A percentile compares a stretch with the other conserved stretches of the same genome.
phyloP scores from a whole-genome alignment of 805 yeast species.

The Zygoascus flipseniorum region DNA sequence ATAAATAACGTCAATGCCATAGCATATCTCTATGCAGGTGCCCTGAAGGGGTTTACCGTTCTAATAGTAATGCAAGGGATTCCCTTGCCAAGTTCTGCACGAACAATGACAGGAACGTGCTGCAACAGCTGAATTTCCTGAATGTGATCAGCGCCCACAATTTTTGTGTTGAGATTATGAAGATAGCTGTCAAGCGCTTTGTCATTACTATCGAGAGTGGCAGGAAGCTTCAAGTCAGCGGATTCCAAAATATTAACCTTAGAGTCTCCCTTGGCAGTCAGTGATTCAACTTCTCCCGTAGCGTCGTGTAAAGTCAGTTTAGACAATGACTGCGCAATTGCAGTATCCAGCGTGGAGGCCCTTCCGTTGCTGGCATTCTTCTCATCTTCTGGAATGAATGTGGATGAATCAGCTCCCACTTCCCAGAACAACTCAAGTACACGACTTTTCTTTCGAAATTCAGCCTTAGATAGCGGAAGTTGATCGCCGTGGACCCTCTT shows the following conservation, averaged over 20 bases:
- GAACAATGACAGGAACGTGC: conserved; percentile 72
- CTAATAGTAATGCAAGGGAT: conserved; percentile 91
- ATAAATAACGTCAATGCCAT: not conserved
- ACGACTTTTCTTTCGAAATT: conserved; percentile 63
- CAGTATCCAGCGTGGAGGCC: conserved; percentile 65
- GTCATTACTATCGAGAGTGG: conserved; percentile 13
- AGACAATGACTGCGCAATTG: conserved; percentile 38
- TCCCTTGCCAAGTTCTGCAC: conserved; percentile 94
- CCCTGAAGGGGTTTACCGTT: conserved; percentile 72
- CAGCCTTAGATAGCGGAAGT: conserved; percentile 85
- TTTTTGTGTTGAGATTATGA: conserved; percentile 40
- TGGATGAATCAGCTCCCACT: conserved; percentile 83
- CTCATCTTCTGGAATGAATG: conserved; percentile 86
- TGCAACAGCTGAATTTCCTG: conserved; percentile 77
- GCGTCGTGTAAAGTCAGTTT: conserved; percentile 3
- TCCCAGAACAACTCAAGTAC: conserved; percentile 86
- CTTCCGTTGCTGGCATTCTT: conserved; percentile 20
- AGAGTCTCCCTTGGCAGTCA: conserved; percentile 6
- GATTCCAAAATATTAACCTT: conserved; percentile 15
- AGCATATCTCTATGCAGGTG: not conserved
- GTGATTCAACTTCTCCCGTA: conserved; percentile 12
- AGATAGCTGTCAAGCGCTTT: conserved; percentile 45
- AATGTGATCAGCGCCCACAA: conserved; percentile 53
- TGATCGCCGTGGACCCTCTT: conserved; percentile 97
- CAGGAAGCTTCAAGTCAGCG: not conserved